These are phyloP conservation scores for Euphrasia confusa DNA, from an alignment of 257 asterid species.

Conservation along the genomic window DNA sequence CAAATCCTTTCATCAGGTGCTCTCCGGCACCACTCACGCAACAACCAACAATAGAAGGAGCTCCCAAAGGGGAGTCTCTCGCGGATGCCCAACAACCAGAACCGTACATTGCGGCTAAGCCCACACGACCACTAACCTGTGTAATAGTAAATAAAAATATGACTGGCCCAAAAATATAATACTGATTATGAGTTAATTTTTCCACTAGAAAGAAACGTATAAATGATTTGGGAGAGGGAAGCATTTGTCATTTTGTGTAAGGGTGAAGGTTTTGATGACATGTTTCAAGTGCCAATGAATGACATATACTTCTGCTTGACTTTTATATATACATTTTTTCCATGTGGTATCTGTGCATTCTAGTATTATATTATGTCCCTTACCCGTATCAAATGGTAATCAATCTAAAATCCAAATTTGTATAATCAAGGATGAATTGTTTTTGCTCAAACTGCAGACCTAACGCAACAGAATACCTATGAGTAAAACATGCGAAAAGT, in stretches of 20 bases:
- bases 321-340: no score
- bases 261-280: no score
- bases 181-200: conserved; percentile 5
- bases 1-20: conserved; percentile 74
- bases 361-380: no score
- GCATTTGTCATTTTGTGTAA: no score
- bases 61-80: conserved; percentile 44
- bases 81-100: conserved; percentile 96
- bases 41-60: conserved; percentile 66
- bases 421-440: not conserved
- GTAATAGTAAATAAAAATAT: conserved; percentile 4
- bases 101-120: conserved; percentile 90
- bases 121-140: conserved; percentile 92
- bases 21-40: conserved; percentile 98
- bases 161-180: not conserved
- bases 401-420: no score
- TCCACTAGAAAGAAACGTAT: conserved; percentile 5
- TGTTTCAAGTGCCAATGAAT: no score
- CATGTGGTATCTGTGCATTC: no score
- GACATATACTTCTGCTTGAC: not conserved
- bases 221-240: no score
- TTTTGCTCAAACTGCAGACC: not conserved
- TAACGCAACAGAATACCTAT: conserved; percentile 5
- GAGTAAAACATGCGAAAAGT: not conserved
- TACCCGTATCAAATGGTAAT: no score